Evolutionary conservation across 345 rosid species (phyloP).

Genomic region (Litchi chinensis): DNA sequence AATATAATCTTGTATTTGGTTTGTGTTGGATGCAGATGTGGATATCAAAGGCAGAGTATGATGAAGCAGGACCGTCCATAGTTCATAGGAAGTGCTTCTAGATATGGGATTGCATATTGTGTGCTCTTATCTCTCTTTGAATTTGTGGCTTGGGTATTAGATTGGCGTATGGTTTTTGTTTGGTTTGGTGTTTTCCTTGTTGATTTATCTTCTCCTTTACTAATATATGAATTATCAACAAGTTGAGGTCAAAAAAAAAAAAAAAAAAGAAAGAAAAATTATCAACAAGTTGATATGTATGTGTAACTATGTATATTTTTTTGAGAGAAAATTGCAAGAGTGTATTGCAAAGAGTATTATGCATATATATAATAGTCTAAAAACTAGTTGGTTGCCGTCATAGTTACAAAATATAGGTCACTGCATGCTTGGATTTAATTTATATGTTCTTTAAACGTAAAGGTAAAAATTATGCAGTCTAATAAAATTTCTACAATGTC

Average conservation of each 20-base stretch:
- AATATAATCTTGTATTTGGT: neutral
- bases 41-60: conserved; percentile 35
- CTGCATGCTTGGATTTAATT: too few species aligned
- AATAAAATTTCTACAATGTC: too few species aligned
- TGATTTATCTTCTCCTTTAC: neutral
- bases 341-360: neutral
- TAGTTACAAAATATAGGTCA: too few species aligned
- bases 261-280: too few species aligned
- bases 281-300: neutral
- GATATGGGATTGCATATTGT: neutral
- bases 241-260: too few species aligned
- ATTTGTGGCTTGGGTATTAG: conserved; percentile 20
- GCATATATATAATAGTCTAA: neutral
- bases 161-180: conserved; percentile 12
- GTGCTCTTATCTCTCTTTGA: neutral
- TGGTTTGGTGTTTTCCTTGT: conserved; percentile 11
- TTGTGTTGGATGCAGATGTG: conserved; percentile 31
- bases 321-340: neutral
- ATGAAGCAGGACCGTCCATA: conserved; percentile 35
- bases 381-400: neutral
- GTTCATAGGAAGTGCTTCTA: conserved; percentile 43
- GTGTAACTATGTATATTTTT: neutral
- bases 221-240: neutral
- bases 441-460: too few species aligned
- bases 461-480: too few species aligned